Evolutionary conservation across 768 basidiomycete genomes (phyloP).

Genomic region (Calocera viscosa): DNA sequence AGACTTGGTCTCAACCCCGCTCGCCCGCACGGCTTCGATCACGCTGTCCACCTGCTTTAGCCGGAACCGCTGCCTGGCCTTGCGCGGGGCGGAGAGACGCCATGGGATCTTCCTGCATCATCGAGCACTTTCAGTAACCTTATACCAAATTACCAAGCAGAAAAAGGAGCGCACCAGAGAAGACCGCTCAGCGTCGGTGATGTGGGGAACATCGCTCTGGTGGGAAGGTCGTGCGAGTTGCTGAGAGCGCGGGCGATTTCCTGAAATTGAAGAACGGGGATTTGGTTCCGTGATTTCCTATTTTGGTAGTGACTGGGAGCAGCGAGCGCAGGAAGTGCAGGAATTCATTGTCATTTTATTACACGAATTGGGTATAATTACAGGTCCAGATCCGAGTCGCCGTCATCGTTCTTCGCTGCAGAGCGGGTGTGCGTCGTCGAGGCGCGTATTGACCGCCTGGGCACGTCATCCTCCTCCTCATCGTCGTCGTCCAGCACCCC

Average conservation of each 20-base stretch:
- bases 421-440: constrained; percentile 16
- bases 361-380: constrained; percentile 30
- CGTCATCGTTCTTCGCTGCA: constrained; percentile 43
- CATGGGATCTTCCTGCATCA: constrained; percentile 92
- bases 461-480: constrained; percentile 34
- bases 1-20: constrained; percentile 64
- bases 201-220: constrained; percentile 26
- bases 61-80: constrained; percentile 78
- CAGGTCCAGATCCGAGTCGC: constrained; percentile 66
- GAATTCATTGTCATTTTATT: background rate
- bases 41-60: constrained; percentile 89
- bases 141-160: too few relatives aligned
- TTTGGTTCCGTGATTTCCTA: background rate
- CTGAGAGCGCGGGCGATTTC: background rate
- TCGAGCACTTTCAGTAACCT: background rate
- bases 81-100: constrained; percentile 81
- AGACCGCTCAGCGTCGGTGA: constrained; percentile 48
- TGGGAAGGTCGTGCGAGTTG: constrained; percentile 7
- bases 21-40: constrained; percentile 71
- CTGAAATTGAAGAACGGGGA: background rate
- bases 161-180: constrained; percentile 55
- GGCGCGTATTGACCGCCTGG: constrained; percentile 16
- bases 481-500: constrained; percentile 25
- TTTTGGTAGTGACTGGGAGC: background rate
- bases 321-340: background rate